Conservation (phyloP, 2,329 filamentous ascomycete species). For the Orbilia javanica region DNA sequence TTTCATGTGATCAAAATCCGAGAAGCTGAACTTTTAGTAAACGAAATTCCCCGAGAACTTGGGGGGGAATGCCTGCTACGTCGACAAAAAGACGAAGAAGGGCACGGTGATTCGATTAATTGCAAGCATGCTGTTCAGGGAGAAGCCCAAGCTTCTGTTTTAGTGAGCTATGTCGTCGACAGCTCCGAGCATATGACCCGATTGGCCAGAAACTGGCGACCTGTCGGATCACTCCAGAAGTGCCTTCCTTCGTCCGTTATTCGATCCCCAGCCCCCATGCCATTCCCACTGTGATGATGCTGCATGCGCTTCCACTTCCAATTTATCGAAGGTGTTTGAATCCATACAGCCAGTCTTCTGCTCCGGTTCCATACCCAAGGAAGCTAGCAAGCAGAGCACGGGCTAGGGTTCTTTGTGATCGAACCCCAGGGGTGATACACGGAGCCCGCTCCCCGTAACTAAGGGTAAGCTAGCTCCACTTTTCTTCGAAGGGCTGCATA, state of each 20-base stretch:
- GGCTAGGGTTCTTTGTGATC: conserved; percentile 22
- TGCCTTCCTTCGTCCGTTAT: conserved; percentile 19
- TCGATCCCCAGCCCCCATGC: conserved; percentile 27
- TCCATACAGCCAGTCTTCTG: conserved; percentile 20
- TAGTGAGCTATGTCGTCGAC: conserved; percentile 13
- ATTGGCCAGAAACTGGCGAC: conserved; percentile 41
- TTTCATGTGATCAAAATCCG: conserved; percentile 36
- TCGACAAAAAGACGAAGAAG: background rate
- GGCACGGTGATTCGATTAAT: background rate
- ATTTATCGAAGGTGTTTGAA: conserved; percentile 45
- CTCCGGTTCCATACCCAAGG: conserved; percentile 43
- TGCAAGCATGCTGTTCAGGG: conserved; percentile 5
- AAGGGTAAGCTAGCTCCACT: conserved; percentile 27
- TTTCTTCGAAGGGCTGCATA: conserved; percentile 28
- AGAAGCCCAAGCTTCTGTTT: background rate
- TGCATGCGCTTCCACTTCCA: conserved; percentile 58
- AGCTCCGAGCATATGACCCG: conserved; percentile 51
- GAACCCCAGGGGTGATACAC: conserved; percentile 24
- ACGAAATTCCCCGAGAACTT: background rate
- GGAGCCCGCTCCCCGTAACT: conserved; percentile 9
- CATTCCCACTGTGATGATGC: conserved; percentile 38
- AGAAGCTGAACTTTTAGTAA: conserved; percentile 7
- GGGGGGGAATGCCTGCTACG: background rate
- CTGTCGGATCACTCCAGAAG: conserved; percentile 18
- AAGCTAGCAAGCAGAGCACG: conserved; percentile 37